Conservation (phyloP, 2,329 filamentous ascomycete genomes). For the Fonsecaea multimorphosa region DNA sequence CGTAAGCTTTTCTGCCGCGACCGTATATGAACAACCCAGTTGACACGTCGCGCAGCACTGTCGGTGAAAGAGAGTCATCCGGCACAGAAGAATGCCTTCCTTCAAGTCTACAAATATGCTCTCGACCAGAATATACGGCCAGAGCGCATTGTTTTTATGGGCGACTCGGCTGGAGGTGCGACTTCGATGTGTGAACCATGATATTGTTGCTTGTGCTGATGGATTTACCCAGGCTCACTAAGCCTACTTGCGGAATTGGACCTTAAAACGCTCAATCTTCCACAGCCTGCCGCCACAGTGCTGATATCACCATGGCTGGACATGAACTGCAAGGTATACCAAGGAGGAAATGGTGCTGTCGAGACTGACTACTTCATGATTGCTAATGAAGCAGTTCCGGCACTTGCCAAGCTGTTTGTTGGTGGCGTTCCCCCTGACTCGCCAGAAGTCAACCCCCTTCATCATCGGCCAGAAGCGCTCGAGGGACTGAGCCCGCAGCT, state of each 20-base stretch:
- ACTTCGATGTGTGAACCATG: no score
- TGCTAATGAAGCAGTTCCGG: constrained; percentile 15
- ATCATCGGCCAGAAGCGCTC: constrained; percentile 5
- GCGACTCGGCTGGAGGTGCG: constrained; percentile 83
- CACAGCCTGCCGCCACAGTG: constrained; percentile 84
- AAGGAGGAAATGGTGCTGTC: constrained; percentile 23
- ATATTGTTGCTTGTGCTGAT: not conserved
- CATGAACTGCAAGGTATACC: constrained; percentile 60
- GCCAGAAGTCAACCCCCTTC: constrained; percentile 22
- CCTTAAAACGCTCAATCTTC: constrained; percentile 42
- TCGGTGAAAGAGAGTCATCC: constrained; percentile 15
- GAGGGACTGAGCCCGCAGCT: constrained; percentile 15
- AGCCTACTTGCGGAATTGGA: constrained; percentile 64
- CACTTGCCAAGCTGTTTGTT: constrained; percentile 8
- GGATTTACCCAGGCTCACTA: constrained; percentile 59
- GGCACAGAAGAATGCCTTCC: constrained; percentile 21
- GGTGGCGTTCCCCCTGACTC: constrained; percentile 5
- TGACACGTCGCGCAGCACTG: not conserved
- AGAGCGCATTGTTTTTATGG: constrained; percentile 81
- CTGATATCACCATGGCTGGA: constrained; percentile 96
- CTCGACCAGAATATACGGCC: constrained; percentile 58
- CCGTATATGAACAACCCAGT: not conserved
- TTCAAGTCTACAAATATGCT: constrained; percentile 10
- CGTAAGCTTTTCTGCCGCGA: not conserved
- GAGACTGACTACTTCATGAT: constrained; percentile 25